Base-by-base conservation (phyloP, 2,329 filamentous ascomycete genomes). In the Paraphoma sp. region DNA sequence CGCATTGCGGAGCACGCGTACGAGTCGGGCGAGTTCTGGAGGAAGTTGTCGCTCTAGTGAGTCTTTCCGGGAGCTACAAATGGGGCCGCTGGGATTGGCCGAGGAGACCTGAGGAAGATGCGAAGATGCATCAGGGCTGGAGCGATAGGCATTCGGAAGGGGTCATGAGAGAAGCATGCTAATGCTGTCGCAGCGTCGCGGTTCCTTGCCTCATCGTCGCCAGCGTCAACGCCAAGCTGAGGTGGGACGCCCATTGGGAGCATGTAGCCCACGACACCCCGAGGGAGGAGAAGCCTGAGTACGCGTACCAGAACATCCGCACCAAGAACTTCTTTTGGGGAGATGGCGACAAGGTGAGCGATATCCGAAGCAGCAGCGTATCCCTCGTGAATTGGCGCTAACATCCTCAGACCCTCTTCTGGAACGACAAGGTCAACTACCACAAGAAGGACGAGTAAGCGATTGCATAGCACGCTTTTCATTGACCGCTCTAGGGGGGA, bases 181-280 rank as follows among this genome's bases (percentile, higher is more conserved):
- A 55, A 68, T 58, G 59, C 53, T 46, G n/a, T n/a, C 29, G 45
- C 76, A 97, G 93, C 80, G 89, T 84, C 74, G 87, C 91, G 66
- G 81, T 90, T 65, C 93, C 94, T 54, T 83, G 81, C 77, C 83
- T 98, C 56, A 80, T 89, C 67, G 82, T 93, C 66, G 88, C 90
- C 58, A 78, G 81, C 67, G 82, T 88, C 80, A 99, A 99, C 79
- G 93, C 93, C 72, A 97, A 90, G 79, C 88, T 89, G 76, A 88
- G 97, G 63, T 99, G 93, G 92, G 88, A 87, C 73, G 92, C 96
- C 83, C 95, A 99, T 82, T 98, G 94, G 94, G 91, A 96, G 82
- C 95, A 99, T 86, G 92, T 90, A 87, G 82, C 80, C 51, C 94
- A 98, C 82, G 82, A 91, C 79, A 53, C 60, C 50, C 91, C 95